A percentile compares a stretch with the other conserved stretches of the same genome.
Evolutionary conservation across 768 basidiomycete genomes (phyloP).

Genomic region (Suillus sp.): DNA sequence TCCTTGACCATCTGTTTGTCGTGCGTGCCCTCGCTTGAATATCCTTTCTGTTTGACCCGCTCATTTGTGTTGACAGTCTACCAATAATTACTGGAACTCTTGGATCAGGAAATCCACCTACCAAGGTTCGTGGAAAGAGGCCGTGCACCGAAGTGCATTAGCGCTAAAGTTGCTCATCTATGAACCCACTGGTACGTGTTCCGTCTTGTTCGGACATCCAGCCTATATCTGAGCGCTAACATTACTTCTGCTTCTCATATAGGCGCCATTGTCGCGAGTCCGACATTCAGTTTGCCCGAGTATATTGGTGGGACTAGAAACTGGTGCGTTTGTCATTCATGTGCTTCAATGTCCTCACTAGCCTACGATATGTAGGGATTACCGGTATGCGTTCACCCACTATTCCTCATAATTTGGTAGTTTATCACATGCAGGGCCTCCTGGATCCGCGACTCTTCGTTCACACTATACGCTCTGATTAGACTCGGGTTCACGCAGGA

Average conservation of each 20-base stretch:
- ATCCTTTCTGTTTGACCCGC: conserved; percentile 3
- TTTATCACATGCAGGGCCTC: conserved; percentile 52
- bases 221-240: not conserved
- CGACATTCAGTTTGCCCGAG: conserved; percentile 93
- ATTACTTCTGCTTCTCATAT: conserved; percentile 12
- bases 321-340: conserved; percentile 53
- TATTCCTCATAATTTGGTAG: no score
- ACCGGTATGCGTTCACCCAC: conserved; percentile 44
- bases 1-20: conserved; percentile 57
- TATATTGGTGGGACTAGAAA: conserved; percentile 89
- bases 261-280: conserved; percentile 93
- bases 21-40: conserved; percentile 37
- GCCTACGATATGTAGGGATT: conserved; percentile 49
- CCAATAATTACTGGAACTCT: conserved; percentile 80
- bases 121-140: conserved; percentile 93
- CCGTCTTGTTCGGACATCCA: not conserved
- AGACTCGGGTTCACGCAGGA: conserved; percentile 94
- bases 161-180: conserved; percentile 91
- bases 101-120: conserved; percentile 94
- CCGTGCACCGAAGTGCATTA: conserved; percentile 90
- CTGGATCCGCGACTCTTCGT: conserved; percentile 96
- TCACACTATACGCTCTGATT: conserved; percentile 93
- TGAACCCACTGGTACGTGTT: conserved; percentile 74
- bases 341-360: not conserved
- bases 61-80: conserved; percentile 46